Percentiles rank a stretch among this genome's conserved stretches.
These are phyloP conservation scores for Fomitopsis pinicola DNA, from an alignment of 1,284 basidiomycete species.

Conservation along the genomic window DNA sequence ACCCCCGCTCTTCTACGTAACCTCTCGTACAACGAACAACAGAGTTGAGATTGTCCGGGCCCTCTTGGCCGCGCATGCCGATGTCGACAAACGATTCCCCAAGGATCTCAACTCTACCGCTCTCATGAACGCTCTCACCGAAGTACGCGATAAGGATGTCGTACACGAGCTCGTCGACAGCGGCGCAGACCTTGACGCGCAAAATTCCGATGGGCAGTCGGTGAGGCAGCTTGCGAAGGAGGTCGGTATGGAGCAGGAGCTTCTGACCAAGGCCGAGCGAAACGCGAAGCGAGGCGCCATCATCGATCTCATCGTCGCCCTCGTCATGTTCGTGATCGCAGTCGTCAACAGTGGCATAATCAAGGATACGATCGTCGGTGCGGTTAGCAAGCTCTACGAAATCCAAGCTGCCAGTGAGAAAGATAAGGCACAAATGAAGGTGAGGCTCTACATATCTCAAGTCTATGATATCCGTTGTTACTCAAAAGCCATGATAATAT, in stretches of 20 bases:
- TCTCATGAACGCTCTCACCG: conserved; percentile 7
- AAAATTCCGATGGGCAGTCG: neutral
- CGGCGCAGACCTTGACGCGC: neutral
- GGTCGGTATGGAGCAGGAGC: conserved; percentile 1
- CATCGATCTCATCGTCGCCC: neutral
- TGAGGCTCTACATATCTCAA: neutral
- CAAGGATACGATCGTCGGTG: neutral
- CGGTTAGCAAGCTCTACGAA: neutral
- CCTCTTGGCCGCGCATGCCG: conserved; percentile 2
- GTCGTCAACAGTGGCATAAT: neutral
- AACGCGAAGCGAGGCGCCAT: neutral
- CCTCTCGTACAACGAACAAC: neutral
- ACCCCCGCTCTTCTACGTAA: conserved; percentile 6
- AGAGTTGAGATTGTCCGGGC: conserved; percentile 3
- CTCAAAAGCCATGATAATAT: neutral
- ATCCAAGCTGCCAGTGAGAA: neutral
- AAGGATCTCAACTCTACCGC: conserved; percentile 3
- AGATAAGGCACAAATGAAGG: neutral
- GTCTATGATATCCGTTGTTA: too few relatives aligned
- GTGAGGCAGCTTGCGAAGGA: conserved; percentile 3
- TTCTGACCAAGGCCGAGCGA: neutral
- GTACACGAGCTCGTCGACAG: conserved; percentile 6
- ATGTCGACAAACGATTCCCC: neutral
- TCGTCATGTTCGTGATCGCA: conserved; percentile 2
- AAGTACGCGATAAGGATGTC: conserved; percentile 2